Evolutionary conservation across 352 stramenopile species (phyloP), one percentile per base, ranked within the genome.

Genomic region (Globisporangium radiosum): DNA sequence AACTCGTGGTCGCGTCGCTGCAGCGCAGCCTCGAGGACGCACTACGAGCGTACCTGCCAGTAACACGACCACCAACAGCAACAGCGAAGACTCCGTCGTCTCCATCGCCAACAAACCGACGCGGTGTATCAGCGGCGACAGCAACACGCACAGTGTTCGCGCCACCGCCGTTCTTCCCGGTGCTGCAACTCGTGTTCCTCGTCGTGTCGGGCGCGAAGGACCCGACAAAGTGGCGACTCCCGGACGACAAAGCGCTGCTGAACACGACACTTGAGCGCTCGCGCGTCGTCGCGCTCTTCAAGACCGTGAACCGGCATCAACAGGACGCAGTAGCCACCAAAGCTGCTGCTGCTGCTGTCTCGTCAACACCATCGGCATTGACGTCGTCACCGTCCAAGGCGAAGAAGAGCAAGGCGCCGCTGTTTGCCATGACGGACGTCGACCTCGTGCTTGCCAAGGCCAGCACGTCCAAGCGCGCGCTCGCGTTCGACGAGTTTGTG

Each of bases 381-480:
- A 48, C 43, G 15, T 7, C 10, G 43, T n/a, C 13, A 5, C 19
- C 53, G 8, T n/a, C 17, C 19, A 19, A 47, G 62, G 47, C 42
- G 40, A 52, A 43, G 8, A 60, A 47, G 13, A 49, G 43, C 19
- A 70, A 54, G 58, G 55, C 45, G 25, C 50, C 63, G 47, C 52
- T 72, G 13, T 84, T 88, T 52, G 64, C 77, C 2, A 72, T 72
- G 19, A 78, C 72, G 5, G 77, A 87, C 52, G 70, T 90, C 36
- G 79, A 90, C 47, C 49, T 90, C 7, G 70, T 70, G 7, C 71
- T 88, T n/a, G 75, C 77, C n/a, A 81, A 85, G 61, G 68, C 69
- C 2, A 65, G 66, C 7, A 61, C 77, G 36, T 72, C 73, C 5
- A 90, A 87, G 54, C 62, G 73, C 13, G 64, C 77, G 1, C 60